phyloP scores from a whole-genome alignment of 495 filamentous ascomycete species.

The Rhypophila decipiens region DNA sequence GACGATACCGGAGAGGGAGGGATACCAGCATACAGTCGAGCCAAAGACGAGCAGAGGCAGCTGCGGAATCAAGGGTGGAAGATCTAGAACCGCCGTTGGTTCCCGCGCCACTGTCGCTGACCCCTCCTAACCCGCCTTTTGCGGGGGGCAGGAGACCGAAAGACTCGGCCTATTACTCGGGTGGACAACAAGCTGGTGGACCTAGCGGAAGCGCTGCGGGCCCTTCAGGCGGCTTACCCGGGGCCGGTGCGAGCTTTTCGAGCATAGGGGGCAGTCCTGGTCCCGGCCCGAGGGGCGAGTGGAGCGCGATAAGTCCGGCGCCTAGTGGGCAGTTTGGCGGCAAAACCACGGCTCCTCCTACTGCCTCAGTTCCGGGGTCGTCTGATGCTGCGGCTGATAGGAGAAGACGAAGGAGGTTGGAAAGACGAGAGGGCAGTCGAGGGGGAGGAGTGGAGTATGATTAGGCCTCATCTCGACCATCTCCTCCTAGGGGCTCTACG shows the following conservation, averaged over 20 bases:
- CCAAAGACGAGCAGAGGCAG: conserved; percentile 29
- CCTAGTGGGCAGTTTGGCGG: conserved; percentile 11
- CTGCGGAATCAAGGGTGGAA: conserved; percentile 33
- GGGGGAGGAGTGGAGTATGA: conserved; percentile 36
- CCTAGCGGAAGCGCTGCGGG: conserved; percentile 14
- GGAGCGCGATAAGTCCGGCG: conserved; percentile 33
- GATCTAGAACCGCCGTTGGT: conserved; percentile 10
- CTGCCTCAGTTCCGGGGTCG: too few relatives aligned
- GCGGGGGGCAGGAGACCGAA: conserved; percentile 37
- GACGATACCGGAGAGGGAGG: conserved; percentile 31
- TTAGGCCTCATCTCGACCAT: too few relatives aligned
- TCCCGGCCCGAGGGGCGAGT: conserved; percentile 32
- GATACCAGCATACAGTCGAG: conserved; percentile 39
- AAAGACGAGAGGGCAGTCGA: conserved; percentile 35
- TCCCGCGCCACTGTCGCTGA: conserved; percentile 21
- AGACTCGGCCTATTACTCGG: conserved; percentile 50
- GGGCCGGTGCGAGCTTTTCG: conserved; percentile 32
- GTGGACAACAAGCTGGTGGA: too few relatives aligned
- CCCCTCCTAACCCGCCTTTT: conserved; percentile 42
- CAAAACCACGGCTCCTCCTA: too few relatives aligned
- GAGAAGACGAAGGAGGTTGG: conserved; percentile 39
- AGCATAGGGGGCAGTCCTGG: conserved; percentile 26
- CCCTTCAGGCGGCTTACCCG: conserved; percentile 27
- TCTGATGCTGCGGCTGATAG: conserved; percentile 33
- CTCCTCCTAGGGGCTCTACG: too few relatives aligned